phyloP scores from a whole-genome alignment of 352 stramenopile genomes.

The Globisporangium lucens region DNA sequence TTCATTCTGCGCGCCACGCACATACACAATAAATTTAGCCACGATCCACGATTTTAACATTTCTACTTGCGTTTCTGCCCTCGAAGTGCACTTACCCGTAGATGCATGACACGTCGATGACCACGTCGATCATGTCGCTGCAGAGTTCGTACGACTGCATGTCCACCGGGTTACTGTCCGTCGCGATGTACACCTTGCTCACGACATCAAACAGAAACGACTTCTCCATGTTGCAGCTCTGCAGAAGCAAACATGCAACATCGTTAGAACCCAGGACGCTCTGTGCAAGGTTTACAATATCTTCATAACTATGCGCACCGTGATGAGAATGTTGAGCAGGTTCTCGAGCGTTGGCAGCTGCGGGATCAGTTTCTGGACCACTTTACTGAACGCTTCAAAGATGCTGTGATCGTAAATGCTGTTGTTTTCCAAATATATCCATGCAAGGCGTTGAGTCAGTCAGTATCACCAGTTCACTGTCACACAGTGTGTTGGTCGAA shows the following conservation, averaged over 20 bases:
- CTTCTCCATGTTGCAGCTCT: conserved; percentile 98
- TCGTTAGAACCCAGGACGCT: not conserved
- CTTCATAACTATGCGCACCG: conserved; percentile 26
- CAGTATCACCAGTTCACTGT: not conserved
- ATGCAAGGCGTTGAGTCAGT: not conserved
- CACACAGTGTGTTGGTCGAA: not conserved
- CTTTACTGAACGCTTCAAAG: conserved; percentile 96
- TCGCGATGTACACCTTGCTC: conserved; percentile 99
- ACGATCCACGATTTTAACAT: not conserved
- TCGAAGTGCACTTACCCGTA: conserved; percentile 70
- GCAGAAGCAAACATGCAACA: conserved; percentile 18
- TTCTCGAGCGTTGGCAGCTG: conserved; percentile 97
- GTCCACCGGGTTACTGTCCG: conserved; percentile 97
- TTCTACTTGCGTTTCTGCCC: conserved; percentile 17
- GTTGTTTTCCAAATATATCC: not conserved
- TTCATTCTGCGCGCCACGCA: conserved; percentile 57
- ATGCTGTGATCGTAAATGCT: conserved; percentile 96
- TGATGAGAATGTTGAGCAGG: conserved; percentile 97
- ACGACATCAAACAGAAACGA: conserved; percentile 98
- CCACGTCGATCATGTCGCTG: conserved; percentile 99
- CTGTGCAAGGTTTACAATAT: conserved; percentile 3
- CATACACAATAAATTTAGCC: not conserved
- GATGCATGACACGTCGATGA: conserved; percentile 99
- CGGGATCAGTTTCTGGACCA: conserved; percentile 98
- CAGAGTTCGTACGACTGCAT: conserved; percentile 98